Conservation (phyloP, 192 early-diverging fungal species). For the Rhizophagus sp. region DNA sequence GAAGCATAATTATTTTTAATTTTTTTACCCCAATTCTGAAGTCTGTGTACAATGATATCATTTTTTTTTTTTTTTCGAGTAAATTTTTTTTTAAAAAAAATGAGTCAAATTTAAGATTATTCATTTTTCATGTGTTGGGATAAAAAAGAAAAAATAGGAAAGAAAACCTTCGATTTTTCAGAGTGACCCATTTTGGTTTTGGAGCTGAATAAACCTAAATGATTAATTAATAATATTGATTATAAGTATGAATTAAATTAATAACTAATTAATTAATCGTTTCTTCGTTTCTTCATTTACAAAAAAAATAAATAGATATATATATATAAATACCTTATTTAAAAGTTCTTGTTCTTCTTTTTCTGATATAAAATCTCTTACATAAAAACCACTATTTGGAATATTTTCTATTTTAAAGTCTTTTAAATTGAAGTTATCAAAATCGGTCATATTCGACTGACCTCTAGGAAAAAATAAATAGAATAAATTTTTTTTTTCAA, state of each 20-base stretch:
- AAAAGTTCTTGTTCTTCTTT: conserved; percentile 38
- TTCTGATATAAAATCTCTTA: conserved; percentile 42
- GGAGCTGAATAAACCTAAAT: conserved; percentile 44
- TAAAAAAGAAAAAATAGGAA: neutral
- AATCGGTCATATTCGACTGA: neutral
- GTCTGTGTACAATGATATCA: conserved; percentile 34
- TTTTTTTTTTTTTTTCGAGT: too few relatives aligned
- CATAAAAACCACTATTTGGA: conserved; percentile 42
- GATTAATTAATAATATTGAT: too few relatives aligned
- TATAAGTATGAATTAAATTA: too few relatives aligned
- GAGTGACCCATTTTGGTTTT: conserved; percentile 52
- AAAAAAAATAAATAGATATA: neutral
- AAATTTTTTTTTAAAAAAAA: neutral
- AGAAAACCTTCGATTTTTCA: conserved; percentile 48
- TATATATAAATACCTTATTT: conserved; percentile 31
- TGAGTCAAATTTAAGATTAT: neutral
- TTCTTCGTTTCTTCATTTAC: too few relatives aligned
- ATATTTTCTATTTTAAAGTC: conserved; percentile 21
- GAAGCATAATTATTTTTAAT: neutral
- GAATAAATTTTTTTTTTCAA: neutral
- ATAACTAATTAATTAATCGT: too few relatives aligned
- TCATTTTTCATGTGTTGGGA: neutral
- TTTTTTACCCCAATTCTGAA: conserved; percentile 52
- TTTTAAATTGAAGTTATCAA: neutral
- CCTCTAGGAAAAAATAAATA: too few relatives aligned